Percentiles rank a stretch among this genome's conserved stretches.
Evolutionary conservation across 441 rosid genomes (phyloP).

Genomic region (Populus hybrid): DNA sequence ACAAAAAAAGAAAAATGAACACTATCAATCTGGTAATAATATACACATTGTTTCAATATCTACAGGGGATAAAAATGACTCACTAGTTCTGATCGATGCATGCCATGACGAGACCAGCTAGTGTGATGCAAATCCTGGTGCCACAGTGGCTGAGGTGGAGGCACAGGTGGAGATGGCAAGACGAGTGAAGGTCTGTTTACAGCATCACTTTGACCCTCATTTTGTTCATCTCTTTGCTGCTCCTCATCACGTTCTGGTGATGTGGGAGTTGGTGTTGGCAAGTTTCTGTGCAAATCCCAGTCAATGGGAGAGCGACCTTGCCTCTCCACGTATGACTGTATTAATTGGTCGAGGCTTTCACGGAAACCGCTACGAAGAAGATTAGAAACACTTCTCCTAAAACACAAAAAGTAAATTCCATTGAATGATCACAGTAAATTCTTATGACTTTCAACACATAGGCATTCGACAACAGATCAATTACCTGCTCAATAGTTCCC

Average conservation of each 20-base stretch:
- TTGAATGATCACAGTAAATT: constrained; percentile 7
- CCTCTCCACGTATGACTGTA: constrained; percentile 82
- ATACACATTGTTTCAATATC: background rate
- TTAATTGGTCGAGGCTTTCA: constrained; percentile 82
- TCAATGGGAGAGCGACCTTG: constrained; percentile 72
- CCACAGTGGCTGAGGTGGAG: constrained; percentile 97
- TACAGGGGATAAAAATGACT: constrained; percentile 23
- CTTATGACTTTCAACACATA: background rate
- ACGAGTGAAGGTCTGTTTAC: constrained; percentile 57
- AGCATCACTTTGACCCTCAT: constrained; percentile 45
- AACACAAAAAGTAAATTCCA: constrained; percentile 17
- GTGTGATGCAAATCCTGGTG: constrained; percentile 82
- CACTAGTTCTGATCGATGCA: constrained; percentile 87
- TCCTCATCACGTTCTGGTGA: constrained; percentile 63
- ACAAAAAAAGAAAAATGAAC: background rate
- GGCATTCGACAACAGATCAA: constrained; percentile 2
- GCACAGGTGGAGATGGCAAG: constrained; percentile 75
- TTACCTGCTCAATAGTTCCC: constrained; percentile 88
- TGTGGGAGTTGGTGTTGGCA: constrained; percentile 51
- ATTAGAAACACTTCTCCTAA: constrained; percentile 86
- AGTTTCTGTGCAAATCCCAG: constrained; percentile 75
- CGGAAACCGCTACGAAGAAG: constrained; percentile 92
- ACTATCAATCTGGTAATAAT: background rate
- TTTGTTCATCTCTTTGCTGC: constrained; percentile 52
- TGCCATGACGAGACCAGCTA: constrained; percentile 87